Conservation (phyloP, 768 basidiomycete genomes). For the Tricholoma terreum region DNA sequence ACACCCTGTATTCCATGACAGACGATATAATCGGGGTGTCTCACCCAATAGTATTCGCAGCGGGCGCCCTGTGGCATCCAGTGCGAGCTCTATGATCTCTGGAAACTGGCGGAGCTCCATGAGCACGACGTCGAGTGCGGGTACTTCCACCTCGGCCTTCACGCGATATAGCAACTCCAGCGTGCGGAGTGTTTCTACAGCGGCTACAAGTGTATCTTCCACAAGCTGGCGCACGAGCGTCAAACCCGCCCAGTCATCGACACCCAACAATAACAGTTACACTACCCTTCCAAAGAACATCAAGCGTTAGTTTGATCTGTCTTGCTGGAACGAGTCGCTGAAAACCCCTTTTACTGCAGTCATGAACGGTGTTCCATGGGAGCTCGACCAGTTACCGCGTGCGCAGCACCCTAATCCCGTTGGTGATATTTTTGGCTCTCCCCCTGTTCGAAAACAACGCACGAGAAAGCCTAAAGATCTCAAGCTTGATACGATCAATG, state of each 20-base stretch:
- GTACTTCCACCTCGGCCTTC: conserved; percentile 68
- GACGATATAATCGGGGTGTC: conserved; percentile 39
- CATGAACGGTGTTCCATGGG: conserved; percentile 77
- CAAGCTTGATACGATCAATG: conserved; percentile 71
- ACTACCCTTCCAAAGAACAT: conserved; percentile 61
- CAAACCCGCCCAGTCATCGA: conserved; percentile 27
- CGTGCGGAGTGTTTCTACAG: conserved; percentile 70
- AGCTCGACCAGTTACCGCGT: conserved; percentile 65
- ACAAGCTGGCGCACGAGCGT: conserved; percentile 66
- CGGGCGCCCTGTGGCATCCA: conserved; percentile 50
- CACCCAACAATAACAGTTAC: conserved; percentile 27
- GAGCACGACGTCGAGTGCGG: conserved; percentile 66
- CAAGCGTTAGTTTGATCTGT: conserved; percentile 60
- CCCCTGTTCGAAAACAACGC: conserved; percentile 60
- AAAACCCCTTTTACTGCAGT: conserved; percentile 39
- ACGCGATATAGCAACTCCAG: conserved; percentile 80
- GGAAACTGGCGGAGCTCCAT: conserved; percentile 78
- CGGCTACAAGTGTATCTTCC: conserved; percentile 76
- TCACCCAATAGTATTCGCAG: conserved; percentile 63
- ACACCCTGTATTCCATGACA: conserved; percentile 30
- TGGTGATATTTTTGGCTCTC: conserved; percentile 61
- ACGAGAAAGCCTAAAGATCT: conserved; percentile 65
- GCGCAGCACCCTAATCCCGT: conserved; percentile 58
- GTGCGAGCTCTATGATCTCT: conserved; percentile 60
- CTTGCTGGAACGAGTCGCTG: conserved; percentile 5